Conservation (phyloP, 2,329 filamentous ascomycete genomes). For the Curvularia spicifera region DNA sequence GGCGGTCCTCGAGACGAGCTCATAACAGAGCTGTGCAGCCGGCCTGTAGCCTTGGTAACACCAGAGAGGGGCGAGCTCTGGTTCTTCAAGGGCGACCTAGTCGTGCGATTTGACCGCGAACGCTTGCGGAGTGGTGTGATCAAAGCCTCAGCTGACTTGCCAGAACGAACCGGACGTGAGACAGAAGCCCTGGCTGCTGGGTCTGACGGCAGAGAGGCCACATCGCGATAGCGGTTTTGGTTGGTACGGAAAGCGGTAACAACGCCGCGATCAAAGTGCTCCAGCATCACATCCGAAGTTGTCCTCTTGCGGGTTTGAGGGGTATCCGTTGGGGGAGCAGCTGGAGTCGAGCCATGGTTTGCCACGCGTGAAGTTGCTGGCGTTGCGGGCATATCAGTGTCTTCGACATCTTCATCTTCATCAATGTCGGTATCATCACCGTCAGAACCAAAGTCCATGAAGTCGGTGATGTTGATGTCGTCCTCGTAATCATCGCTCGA, state of each 20-base stretch:
- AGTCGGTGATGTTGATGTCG: conserved; percentile 50
- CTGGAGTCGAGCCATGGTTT: conserved; percentile 41
- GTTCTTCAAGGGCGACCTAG: conserved; percentile 31
- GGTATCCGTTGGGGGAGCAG: conserved; percentile 31
- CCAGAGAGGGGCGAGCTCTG: conserved; percentile 39
- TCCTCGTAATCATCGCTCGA: conserved; percentile 65
- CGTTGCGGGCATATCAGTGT: conserved; percentile 46
- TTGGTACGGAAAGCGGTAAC: conserved; percentile 51
- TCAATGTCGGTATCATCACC: conserved; percentile 46
- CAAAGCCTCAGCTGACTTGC: conserved; percentile 48
- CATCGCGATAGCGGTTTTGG: conserved; percentile 48
- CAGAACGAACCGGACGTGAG: conserved; percentile 47
- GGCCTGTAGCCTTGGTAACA: conserved; percentile 37
- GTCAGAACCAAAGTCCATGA: conserved; percentile 48
- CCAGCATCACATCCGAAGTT: conserved; percentile 47
- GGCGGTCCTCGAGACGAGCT: conserved; percentile 36
- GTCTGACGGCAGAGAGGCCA: conserved; percentile 47
- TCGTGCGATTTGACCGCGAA: conserved; percentile 37
- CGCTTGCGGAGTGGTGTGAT: conserved; percentile 50
- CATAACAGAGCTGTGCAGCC: conserved; percentile 40
- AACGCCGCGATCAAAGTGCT: conserved; percentile 59
- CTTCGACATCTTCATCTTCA: conserved; percentile 41
- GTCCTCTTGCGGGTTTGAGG: conserved; percentile 37
- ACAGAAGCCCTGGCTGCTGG: conserved; percentile 46
- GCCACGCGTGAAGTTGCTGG: conserved; percentile 43